Evolutionary conservation across 768 basidiomycete species (phyloP).

Genomic region (Multifurca ochricompacta): DNA sequence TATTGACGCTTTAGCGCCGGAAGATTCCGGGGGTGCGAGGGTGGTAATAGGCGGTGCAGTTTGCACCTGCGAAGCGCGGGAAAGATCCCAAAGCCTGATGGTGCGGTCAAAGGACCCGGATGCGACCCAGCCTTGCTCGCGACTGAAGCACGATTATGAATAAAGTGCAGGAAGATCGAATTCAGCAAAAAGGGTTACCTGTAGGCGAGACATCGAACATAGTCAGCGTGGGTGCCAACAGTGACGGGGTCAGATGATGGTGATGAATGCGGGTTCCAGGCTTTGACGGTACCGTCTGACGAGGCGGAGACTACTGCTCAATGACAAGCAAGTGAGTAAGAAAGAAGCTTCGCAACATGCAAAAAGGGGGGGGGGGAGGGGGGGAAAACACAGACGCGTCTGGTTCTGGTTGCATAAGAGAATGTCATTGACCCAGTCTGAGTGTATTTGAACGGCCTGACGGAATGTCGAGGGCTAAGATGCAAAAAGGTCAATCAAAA

Average conservation of each 20-base stretch:
- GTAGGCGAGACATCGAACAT: conserved; percentile 71
- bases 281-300: conserved; percentile 89
- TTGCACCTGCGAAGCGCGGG: conserved; percentile 19
- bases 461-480: conserved; percentile 58
- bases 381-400: conserved; percentile 59
- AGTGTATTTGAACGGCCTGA: conserved; percentile 82
- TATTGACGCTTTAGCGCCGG: conserved; percentile 58
- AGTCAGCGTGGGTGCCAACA: conserved; percentile 76
- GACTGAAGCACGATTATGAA: conserved; percentile 34
- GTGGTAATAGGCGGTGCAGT: conserved; percentile 48
- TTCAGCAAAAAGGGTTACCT: conserved; percentile 43
- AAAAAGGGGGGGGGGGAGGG: background rate
- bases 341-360: background rate
- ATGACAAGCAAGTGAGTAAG: background rate
- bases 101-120: conserved; percentile 93
- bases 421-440: conserved; percentile 96
- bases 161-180: conserved; percentile 11
- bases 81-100: conserved; percentile 90
- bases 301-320: conserved; percentile 79
- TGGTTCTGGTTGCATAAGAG: conserved; percentile 88
- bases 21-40: conserved; percentile 58
- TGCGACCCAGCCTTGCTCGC: conserved; percentile 79
- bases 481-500: background rate
- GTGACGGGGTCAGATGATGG: conserved; percentile 51
- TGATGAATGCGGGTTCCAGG: conserved; percentile 80